Evolutionary conservation across 139 green algal species (phyloP).

Genomic region (Asterochloris sp.): DNA sequence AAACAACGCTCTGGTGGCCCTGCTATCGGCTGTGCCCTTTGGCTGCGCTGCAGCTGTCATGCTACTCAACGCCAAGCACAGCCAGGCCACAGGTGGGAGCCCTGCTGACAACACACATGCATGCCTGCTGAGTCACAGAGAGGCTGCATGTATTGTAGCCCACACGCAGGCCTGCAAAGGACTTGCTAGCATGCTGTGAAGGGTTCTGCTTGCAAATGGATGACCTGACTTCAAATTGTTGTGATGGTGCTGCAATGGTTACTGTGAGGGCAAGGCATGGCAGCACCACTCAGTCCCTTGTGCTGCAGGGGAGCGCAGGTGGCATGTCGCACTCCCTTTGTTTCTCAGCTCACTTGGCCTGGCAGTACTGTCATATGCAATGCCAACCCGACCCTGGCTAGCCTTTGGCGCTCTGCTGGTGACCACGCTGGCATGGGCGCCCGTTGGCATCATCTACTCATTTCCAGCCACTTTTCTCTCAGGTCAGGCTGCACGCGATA

Average conservation of each 20-base stretch:
- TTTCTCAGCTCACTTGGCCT: neutral
- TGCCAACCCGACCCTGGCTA: neutral
- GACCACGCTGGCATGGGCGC: slow-evolving; percentile 17
- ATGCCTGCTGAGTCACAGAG: too few species aligned
- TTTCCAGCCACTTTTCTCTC: slow-evolving; percentile 48
- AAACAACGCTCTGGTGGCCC: slow-evolving; percentile 19
- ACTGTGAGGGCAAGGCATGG: too few species aligned
- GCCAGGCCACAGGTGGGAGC: slow-evolving; percentile 14
- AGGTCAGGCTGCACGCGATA: slow-evolving; percentile 1
- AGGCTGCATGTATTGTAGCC: too few species aligned
- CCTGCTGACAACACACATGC: neutral
- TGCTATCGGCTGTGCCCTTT: slow-evolving; percentile 34
- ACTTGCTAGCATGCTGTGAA: too few species aligned
- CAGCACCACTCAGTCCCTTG: too few species aligned
- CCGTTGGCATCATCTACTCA: slow-evolving; percentile 24
- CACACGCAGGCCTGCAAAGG: too few species aligned
- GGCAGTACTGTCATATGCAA: neutral
- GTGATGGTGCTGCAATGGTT: too few species aligned
- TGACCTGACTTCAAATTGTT: too few species aligned
- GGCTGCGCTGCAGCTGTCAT: slow-evolving; percentile 27
- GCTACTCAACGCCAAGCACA: slow-evolving; percentile 21
- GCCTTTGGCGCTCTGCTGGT: slow-evolving; percentile 24
- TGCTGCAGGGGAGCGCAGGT: slow-evolving; percentile 17
- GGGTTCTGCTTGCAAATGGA: too few species aligned
- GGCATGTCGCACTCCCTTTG: slow-evolving; percentile 12